Evolutionary conservation across 352 stramenopile species (phyloP).

Genomic region (Phytophthora parvispora): DNA sequence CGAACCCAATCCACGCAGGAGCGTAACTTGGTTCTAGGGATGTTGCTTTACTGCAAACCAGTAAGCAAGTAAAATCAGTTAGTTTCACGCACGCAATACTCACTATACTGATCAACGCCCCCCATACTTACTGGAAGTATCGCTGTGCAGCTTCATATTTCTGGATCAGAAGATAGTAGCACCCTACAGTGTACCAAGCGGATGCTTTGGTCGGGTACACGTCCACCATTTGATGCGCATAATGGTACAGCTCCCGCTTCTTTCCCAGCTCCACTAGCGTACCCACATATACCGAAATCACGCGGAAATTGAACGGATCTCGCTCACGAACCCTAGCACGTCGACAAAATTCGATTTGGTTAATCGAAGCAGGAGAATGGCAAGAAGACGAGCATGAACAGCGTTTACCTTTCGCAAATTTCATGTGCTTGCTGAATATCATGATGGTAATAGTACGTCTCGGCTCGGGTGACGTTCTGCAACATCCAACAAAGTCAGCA

Average conservation of each 20-base stretch:
- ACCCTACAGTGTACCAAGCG: constrained; percentile 97
- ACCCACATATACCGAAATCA: constrained; percentile 89
- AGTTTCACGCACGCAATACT: background rate
- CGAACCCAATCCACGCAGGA: constrained; percentile 97
- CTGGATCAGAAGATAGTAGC: constrained; percentile 96
- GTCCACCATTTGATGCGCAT: constrained; percentile 97
- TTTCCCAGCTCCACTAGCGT: constrained; percentile 93
- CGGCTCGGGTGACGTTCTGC: constrained; percentile 80
- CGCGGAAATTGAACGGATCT: constrained; percentile 87
- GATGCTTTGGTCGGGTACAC: constrained; percentile 94
- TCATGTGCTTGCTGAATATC: constrained; percentile 84
- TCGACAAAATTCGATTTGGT: background rate
- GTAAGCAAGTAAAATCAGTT: constrained; percentile 5
- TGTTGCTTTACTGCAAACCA: constrained; percentile 86
- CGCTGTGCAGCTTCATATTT: constrained; percentile 96
- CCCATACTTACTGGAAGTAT: constrained; percentile 94
- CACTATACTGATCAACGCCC: background rate
- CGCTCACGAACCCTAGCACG: constrained; percentile 63
- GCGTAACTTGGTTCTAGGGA: constrained; percentile 94
- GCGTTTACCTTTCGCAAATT: constrained; percentile 76
- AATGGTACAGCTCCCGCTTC: constrained; percentile 96
- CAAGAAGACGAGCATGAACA: background rate
- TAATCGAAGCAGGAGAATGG: background rate
- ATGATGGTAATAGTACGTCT: constrained; percentile 90
- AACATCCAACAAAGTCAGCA: constrained; percentile 19